Base-by-base conservation (phyloP, 129 eudicot species). In the Deinandra increscens region DNA sequence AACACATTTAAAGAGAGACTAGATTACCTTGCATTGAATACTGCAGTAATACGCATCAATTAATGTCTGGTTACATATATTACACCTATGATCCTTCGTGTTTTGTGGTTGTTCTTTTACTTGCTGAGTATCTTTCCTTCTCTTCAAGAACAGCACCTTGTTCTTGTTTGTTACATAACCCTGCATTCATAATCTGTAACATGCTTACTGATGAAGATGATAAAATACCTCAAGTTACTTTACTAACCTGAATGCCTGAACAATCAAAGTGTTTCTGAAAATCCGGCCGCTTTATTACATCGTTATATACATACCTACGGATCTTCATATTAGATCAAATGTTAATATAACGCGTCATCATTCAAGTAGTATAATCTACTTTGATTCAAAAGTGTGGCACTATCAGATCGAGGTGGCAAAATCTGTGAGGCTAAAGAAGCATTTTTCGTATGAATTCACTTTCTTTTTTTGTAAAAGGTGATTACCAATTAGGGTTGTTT, bases 221-320 rank as follows among this genome's bases (percentile, higher is more conserved):
- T 1, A 49, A 61, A 9, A 56, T 45, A 55, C 11, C 10, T 38
- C 3, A 13, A 54, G 11, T 7, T 15, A 60, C 69, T 43, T 5
- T 15, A 71, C 79, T 60, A 68, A 83, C 87, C 84, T 83, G 84
- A 60, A 83, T 72, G 53, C 81, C 84, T 19, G 84, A 75, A 54
- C 87, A 83, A 55, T 79, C 80, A 41, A 83, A 83, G 66, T 75
- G 78, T 61, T 79, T 83, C 65, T 68, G 66, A 53, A 80, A 54
- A 73, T 83, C 82, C 18, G 82, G 81, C 39, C 87, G 70, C 37
- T 76, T 83, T 58, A 83, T 72, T 9, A 83, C 87, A 37, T 68
- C 79, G 26, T 72, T 62, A 9, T 71, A 79, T 18, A 77, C 68
- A 37, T 83, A 83, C 74, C 81, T 79, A 49, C 84, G 69, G 41